Percentiles rank a stretch among this genome's conserved stretches.
Evolutionary conservation across 768 basidiomycete species (phyloP).

Genomic region (Paxillus involutus): DNA sequence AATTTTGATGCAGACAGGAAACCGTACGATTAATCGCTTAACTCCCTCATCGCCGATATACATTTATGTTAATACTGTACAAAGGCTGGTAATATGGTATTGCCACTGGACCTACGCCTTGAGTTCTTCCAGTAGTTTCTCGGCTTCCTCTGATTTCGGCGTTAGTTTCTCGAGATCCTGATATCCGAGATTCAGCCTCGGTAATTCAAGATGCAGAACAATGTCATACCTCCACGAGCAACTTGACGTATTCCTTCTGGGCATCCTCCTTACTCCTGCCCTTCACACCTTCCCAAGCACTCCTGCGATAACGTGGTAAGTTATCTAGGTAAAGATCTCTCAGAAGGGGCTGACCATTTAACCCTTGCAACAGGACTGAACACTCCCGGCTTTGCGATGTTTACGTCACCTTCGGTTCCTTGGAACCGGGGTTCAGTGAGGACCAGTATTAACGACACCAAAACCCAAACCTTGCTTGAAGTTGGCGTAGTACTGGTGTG

Average conservation of each 20-base stretch:
- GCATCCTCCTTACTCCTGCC: slow-evolving; percentile 76
- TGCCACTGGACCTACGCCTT: slow-evolving; percentile 38
- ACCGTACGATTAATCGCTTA: not conserved
- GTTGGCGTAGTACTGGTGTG: slow-evolving; percentile 81
- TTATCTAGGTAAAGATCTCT: not conserved
- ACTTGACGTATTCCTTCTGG: slow-evolving; percentile 68
- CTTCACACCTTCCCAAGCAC: slow-evolving; percentile 80
- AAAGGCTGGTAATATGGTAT: slow-evolving; percentile 5
- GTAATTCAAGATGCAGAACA: not conserved
- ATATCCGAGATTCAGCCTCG: slow-evolving; percentile 6
- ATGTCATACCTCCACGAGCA: slow-evolving; percentile 61
- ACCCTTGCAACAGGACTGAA: slow-evolving; percentile 86
- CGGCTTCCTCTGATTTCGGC: slow-evolving; percentile 47
- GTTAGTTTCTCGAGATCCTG: slow-evolving; percentile 56
- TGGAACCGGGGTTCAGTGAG: not conserved
- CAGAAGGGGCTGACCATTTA: slow-evolving; percentile 66
- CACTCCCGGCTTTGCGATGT: slow-evolving; percentile 63
- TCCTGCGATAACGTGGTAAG: slow-evolving; percentile 46
- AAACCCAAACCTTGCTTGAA: slow-evolving; percentile 81
- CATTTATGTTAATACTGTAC: not conserved
- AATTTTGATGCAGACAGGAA: slow-evolving; percentile 3
- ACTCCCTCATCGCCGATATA: not conserved
- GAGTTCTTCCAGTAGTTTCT: slow-evolving; percentile 59
- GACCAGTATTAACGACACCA: slow-evolving; percentile 1
- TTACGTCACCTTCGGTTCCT: slow-evolving; percentile 79